phyloP scores from a whole-genome alignment of 139 green algal species.

The Tetradesmus obliquus region DNA sequence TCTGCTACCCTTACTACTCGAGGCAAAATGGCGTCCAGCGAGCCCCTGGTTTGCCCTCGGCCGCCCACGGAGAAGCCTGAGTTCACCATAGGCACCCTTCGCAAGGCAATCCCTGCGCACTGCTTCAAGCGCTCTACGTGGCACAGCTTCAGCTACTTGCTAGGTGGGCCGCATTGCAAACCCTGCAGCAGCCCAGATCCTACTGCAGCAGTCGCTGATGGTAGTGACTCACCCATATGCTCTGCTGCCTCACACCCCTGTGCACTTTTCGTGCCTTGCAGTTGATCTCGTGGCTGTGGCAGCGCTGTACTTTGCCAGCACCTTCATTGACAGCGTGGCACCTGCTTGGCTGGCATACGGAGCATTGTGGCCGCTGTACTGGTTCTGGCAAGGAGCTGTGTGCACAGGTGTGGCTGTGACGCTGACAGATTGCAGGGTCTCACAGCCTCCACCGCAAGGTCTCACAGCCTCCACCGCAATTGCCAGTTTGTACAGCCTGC shows the following conservation, averaged over 20 bases:
- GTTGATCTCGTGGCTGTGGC: slow-evolving; percentile 32
- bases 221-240: not conserved
- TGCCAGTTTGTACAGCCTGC: no score
- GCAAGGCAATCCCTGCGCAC: slow-evolving; percentile 84
- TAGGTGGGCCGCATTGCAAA: not conserved
- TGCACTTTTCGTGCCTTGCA: not conserved
- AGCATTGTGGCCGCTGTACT: slow-evolving; percentile 81
- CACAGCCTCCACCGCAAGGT: not conserved
- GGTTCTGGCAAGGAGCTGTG: slow-evolving; percentile 67
- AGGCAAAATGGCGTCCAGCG: slow-evolving; percentile 5
- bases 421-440: not conserved
- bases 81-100: slow-evolving; percentile 81
- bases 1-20: not conserved
- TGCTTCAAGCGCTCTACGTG: slow-evolving; percentile 83
- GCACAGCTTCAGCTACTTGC: slow-evolving; percentile 73
- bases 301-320: slow-evolving; percentile 58
- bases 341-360: slow-evolving; percentile 48
- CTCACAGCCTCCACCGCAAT: not conserved
- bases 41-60: slow-evolving; percentile 14
- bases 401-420: slow-evolving; percentile 13
- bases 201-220: slow-evolving; percentile 46
- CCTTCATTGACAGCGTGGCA: slow-evolving; percentile 62
- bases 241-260: not conserved
- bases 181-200: slow-evolving; percentile 60
- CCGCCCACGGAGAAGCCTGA: slow-evolving; percentile 51